Evolutionary conservation across 257 asterid species (phyloP), one percentile per base, ranked within the genome.

Genomic region (Eustoma russellianum): DNA sequence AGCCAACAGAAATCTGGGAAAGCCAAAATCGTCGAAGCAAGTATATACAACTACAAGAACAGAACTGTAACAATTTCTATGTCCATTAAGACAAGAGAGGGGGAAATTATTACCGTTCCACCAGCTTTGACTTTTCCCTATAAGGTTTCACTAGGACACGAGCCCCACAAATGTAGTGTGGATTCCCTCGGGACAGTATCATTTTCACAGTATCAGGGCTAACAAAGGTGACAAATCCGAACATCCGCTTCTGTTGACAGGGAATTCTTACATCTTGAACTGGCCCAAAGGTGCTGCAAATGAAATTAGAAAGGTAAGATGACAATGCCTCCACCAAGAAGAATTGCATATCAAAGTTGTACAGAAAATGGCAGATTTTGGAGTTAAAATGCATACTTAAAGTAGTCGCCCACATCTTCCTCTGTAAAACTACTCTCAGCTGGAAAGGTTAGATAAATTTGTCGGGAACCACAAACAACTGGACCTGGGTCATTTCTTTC

Each of bases 261-360:
- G 98, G 98, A 48, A 90, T 86, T 72, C 98, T 72, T 58, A 90
- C 98, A 65, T 90, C 98, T 69, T 86, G 83, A 66, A 90, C 98
- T 5, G 69, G 71, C 33, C 98, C 98, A 74, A 72, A 90, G 34
- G 86, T 78, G 48, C 98, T 86, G 57, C 58, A 72, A 40, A 54
- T 14, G 16, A 46, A 50, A 47, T 64, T 38, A 64, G 47, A n/a
- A 30, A 34, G 55, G 35, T 51, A 11, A 38, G 46, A 48, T 66
- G 40, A 63, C 52, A 53, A 12, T 38, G 59, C 53, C 18, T 48
- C 44, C 48, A 52, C 15, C 46, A n/a, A 33, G 15, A 3, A 19
- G 40, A 48, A 3, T 41, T 51, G 7, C 3, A 35, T 38, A n/a
- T n/a, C n/a, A n/a, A n/a, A n/a, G n/a, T 7, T 50, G 12, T 41